Evolutionary conservation across 2,329 filamentous ascomycete genomes (phyloP).

Genomic region (Xylariales sp.): DNA sequence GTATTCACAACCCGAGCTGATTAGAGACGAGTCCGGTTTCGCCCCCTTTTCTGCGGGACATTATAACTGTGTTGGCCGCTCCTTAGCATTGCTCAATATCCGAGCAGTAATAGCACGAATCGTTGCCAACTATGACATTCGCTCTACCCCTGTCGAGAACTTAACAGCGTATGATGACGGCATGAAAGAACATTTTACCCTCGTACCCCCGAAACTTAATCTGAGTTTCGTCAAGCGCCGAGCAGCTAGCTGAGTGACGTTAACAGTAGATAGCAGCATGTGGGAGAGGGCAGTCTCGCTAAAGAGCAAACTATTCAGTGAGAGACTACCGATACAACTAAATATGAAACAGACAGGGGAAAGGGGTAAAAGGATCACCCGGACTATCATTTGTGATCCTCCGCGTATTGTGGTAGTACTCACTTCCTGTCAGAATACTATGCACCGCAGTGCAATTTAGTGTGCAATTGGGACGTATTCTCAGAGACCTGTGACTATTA

Average conservation of each 20-base stretch:
- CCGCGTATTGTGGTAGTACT: too few relatives aligned
- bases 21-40: conserved; percentile 38
- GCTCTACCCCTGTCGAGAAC: neutral
- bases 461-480: too few relatives aligned
- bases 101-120: conserved; percentile 23
- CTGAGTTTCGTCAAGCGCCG: conserved; percentile 18
- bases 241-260: too few relatives aligned
- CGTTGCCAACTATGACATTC: conserved; percentile 30
- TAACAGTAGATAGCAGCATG: neutral
- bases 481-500: too few relatives aligned
- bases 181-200: conserved; percentile 29
- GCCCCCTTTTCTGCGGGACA: conserved; percentile 36
- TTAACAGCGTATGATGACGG: conserved; percentile 11
- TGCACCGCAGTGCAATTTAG: too few relatives aligned
- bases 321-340: too few relatives aligned
- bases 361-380: neutral
- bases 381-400: too few relatives aligned
- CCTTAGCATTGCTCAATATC: conserved; percentile 27
- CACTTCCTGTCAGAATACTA: too few relatives aligned
- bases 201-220: conserved; percentile 10
- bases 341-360: too few relatives aligned
- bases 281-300: neutral
- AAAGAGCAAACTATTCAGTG: neutral
- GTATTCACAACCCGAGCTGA: conserved; percentile 40
- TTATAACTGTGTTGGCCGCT: conserved; percentile 24